These are phyloP conservation scores for Pistacia atlantica DNA, from an alignment of 345 rosid species.

Conservation along the genomic window DNA sequence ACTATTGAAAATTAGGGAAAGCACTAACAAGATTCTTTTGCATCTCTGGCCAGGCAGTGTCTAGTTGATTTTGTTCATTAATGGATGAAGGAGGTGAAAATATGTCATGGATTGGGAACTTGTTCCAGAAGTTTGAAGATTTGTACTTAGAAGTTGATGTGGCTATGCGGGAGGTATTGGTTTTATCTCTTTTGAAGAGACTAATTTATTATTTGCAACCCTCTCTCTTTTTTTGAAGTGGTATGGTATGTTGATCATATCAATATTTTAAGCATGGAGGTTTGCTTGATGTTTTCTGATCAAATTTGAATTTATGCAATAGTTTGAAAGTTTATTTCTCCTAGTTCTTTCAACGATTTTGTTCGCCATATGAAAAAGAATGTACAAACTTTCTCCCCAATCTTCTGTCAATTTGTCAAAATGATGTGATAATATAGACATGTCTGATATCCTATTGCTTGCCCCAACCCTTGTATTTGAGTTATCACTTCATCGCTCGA, in stretches of 20 bases:
- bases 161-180: slow-evolving; percentile 29
- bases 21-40: slow-evolving; percentile 1
- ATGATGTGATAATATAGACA: too few species aligned
- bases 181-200: not conserved
- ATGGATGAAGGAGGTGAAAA: slow-evolving; percentile 22
- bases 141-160: slow-evolving; percentile 33
- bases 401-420: too few species aligned
- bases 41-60: not conserved
- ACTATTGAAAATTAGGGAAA: not conserved
- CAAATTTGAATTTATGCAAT: not conserved
- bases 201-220: too few species aligned
- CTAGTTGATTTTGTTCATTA: slow-evolving; percentile 2
- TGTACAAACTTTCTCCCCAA: not conserved
- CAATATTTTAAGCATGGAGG: not conserved
- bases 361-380: not conserved
- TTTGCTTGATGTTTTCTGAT: not conserved
- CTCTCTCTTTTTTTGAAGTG: not conserved
- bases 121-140: slow-evolving; percentile 36
- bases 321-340: not conserved
- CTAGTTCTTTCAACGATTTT: not conserved
- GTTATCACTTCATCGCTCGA: not conserved
- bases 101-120: slow-evolving; percentile 31
- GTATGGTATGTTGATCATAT: not conserved
- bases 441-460: too few species aligned
- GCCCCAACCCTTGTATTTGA: too few species aligned